A percentile compares a stretch with the other conserved stretches of the same genome.
phyloP scores from a whole-genome alignment of 805 yeast genomes.

The Myxozyma geophila region DNA sequence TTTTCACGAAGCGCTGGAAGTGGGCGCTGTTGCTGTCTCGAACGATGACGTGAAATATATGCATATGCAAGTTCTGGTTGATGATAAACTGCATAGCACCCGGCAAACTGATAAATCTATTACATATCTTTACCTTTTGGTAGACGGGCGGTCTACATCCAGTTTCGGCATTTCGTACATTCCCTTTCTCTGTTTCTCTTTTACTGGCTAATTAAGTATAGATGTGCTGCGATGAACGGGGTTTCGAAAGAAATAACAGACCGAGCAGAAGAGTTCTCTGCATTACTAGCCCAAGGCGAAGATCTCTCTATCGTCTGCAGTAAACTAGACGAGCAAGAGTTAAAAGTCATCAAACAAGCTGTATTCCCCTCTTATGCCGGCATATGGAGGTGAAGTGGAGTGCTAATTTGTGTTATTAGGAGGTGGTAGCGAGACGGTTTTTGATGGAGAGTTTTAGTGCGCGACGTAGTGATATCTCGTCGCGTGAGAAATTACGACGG shows the following conservation, averaged over 20 bases:
- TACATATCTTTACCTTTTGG: conserved; percentile 24
- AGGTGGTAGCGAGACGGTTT: conserved; percentile 43
- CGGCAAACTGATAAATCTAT: conserved; percentile 23
- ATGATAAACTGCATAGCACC: conserved; percentile 1
- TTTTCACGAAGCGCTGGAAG: conserved; percentile 45
- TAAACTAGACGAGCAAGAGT: conserved; percentile 35
- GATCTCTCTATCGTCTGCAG: conserved; percentile 37
- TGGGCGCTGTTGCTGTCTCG: not conserved
- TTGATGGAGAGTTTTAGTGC: conserved; percentile 38
- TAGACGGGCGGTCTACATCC: conserved; percentile 26
- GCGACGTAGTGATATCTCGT: not conserved
- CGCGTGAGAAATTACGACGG: conserved; percentile 11
- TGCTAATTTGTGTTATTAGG: conserved; percentile 15
- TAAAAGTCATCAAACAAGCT: conserved; percentile 23
- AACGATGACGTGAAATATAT: conserved; percentile 43
- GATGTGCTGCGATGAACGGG: conserved; percentile 52
- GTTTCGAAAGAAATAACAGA: conserved; percentile 43
- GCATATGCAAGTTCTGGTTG: conserved; percentile 46
- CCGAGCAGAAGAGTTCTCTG: conserved; percentile 45
- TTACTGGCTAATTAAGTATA: not conserved
- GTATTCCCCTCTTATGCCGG: not conserved
- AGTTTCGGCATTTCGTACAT: conserved; percentile 28
- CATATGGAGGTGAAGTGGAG: not conserved
- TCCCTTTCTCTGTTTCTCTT: not conserved
- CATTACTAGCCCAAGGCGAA: conserved; percentile 35